A percentile compares a stretch with the other conserved stretches of the same genome.
These are phyloP conservation scores for Apiospora koreana DNA, from an alignment of 2,329 filamentous ascomycete genomes.

Conservation along the genomic window DNA sequence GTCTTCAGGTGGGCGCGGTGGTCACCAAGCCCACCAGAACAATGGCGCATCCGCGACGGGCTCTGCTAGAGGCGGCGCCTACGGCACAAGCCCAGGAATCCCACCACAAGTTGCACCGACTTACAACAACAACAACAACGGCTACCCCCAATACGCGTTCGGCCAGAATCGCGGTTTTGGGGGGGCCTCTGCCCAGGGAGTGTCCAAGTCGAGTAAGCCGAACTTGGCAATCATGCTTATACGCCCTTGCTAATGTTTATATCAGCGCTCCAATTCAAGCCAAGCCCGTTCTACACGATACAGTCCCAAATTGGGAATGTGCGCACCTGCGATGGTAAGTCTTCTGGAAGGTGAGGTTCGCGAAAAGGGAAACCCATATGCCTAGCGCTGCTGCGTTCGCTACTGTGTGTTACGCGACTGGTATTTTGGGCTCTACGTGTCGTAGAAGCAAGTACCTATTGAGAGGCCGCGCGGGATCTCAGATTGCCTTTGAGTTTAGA, in stretches of 20 bases:
- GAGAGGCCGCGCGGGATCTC: background rate
- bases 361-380: background rate
- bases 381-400: background rate
- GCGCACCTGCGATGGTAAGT: constrained; percentile 72
- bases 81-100: background rate
- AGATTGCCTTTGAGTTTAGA: background rate
- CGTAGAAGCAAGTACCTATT: background rate
- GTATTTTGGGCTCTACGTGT: background rate
- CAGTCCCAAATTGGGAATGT: constrained; percentile 64
- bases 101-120: background rate
- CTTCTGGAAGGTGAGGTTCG: background rate
- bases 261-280: constrained; percentile 49
- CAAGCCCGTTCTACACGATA: constrained; percentile 84
- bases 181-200: constrained; percentile 2
- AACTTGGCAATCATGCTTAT: background rate
- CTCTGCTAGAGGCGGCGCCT: background rate
- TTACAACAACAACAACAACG: background rate
- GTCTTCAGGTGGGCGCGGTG: constrained; percentile 11
- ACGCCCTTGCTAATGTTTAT: background rate
- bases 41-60: constrained; percentile 5
- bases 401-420: background rate
- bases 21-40: constrained; percentile 7
- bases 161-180: constrained; percentile 11
- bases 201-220: background rate
- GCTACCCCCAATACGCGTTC: background rate